phyloP scores from a whole-genome alignment of 164 flowering plant genomes.

The Chloranthus sessilifolius region DNA sequence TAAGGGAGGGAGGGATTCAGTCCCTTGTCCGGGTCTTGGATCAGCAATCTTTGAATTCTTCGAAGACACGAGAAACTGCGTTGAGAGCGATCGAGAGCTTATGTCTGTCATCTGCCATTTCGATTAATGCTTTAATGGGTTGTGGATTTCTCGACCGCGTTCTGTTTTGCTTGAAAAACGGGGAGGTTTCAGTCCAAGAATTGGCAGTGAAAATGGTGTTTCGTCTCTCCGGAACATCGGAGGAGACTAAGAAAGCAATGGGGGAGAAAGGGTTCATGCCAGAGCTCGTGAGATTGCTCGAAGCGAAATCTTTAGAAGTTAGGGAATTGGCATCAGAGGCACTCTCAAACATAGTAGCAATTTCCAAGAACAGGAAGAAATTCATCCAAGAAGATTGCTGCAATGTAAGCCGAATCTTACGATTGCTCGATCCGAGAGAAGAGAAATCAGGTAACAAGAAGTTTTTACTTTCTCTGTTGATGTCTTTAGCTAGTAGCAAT shows the following conservation, averaged over 20 bases:
- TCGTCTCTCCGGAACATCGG: slow-evolving; percentile 51
- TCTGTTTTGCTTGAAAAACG: slow-evolving; percentile 39
- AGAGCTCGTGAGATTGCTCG: slow-evolving; percentile 59
- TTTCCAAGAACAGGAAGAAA: slow-evolving; percentile 54
- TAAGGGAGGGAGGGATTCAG: slow-evolving; percentile 58
- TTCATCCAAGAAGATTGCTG: slow-evolving; percentile 53
- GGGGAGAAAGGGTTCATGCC: slow-evolving; percentile 82
- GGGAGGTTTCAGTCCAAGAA: slow-evolving; percentile 66
- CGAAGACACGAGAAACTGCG: slow-evolving; percentile 49
- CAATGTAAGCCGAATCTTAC: slow-evolving; percentile 42
- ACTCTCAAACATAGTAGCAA: slow-evolving; percentile 43
- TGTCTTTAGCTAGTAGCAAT: slow-evolving; percentile 51
- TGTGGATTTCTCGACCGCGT: slow-evolving; percentile 55
- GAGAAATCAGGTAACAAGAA: slow-evolving; percentile 52
- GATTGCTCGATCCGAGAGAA: slow-evolving; percentile 51
- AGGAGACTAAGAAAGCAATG: slow-evolving; percentile 63
- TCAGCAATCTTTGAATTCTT: slow-evolving; percentile 33
- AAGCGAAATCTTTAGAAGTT: slow-evolving; percentile 59
- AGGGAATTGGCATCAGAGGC: slow-evolving; percentile 79
- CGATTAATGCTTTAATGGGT: slow-evolving; percentile 28
- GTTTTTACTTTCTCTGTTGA: slow-evolving; percentile 53
- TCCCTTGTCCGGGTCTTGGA: slow-evolving; percentile 46
- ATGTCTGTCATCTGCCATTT: slow-evolving; percentile 38
- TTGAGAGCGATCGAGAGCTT: slow-evolving; percentile 54
- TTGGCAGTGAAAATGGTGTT: slow-evolving; percentile 49